Evolutionary conservation across 352 stramenopile genomes (phyloP), one percentile per base, ranked within the genome.

Genomic region (Phytophthora meadii): DNA sequence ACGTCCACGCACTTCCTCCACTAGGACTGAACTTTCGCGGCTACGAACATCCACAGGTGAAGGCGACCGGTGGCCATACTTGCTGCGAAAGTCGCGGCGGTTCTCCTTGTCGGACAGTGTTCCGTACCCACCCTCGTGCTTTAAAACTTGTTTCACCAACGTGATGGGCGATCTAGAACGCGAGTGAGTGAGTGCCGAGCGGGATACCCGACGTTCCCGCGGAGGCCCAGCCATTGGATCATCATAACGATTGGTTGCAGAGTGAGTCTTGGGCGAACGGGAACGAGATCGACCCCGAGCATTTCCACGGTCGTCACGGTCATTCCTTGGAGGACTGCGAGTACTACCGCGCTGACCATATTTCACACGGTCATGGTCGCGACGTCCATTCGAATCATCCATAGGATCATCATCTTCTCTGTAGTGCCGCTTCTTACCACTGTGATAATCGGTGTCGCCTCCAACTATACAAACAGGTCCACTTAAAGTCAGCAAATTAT

Each of bases 161-260:
- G 30, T 54, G 7, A 72, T 37, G 53, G 75, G 75, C 4, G 75
- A 86, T 34, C 54, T 69, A 4, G 74, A 86, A 36, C 57, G 72
- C 5, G 69, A 77, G 15, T 34, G 72, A 48, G 45, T 5, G 61
- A 44, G 41, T 17, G 30, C 8, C 30, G 9, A 14, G 30, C 30
- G 30, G 30, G 30, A 36, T 36, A 14, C 30, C 4, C 50, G 54
- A 25, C 60, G 65, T 42, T 71, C 47, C 27, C 66, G 72, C 19
- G 53, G 24, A 58, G 54, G 53, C 53, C 41, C 58, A 37, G 3
- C 9, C 51, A 51, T 57, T 4, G 37, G 28, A 7, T 37, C 47
- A 41, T 59, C 60, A 44, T 62, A 67, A 32, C 41, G 68, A 19
- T 62, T 45, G n/a, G 32, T 32, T 58, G 28, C 45, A 39, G 39